Base-by-base conservation (phyloP, 768 basidiomycete species). In the Russula vinacea region DNA sequence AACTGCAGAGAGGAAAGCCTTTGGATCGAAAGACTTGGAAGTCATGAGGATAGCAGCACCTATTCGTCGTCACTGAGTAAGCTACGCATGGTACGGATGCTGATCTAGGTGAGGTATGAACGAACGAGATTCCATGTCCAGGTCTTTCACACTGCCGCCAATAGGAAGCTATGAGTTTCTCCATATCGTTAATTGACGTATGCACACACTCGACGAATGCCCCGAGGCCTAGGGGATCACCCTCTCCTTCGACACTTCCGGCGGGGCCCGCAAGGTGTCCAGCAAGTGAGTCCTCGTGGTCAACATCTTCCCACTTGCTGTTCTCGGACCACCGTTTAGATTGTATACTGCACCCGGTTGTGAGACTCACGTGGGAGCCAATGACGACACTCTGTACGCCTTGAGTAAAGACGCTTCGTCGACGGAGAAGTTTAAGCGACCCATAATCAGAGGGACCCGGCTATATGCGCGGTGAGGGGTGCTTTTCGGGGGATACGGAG, bases 11-110 rank as follows among this genome's bases (percentile, higher is more conserved):
- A 99, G 80, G 75, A 97, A 99, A 1, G 85, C 84, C 73, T 96
- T 98, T 8, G 97, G 94, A 72, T 98, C 92, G 78, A 99, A 99
- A 2, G 92, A 86, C 73, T 98, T 99, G 39, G 94, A 96, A 4
- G 87, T 87, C 17, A 98, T 85, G 44, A 92, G 79, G 62, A 94
- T 87, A 11, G 91, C 79, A 7, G 92, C 84, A 79, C 90, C 91
- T 92, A 70, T 45, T 19, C 40, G 16, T 19, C 14, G 37, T 35
- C 29, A 4, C 29, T 51, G 50, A 1, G 70, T 56, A 49, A 60
- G 60, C 67, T 63, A 67, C 49, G 57, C 32, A 53, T 47, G 16
- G 42, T 22, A 22, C 22, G n/a, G 45, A 10, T 29, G 50, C 33
- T 35, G 39, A 40, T 45, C 33, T 33, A 56, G 37, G 33, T 6